Conservation (phyloP, 2,329 filamentous ascomycete species). For the Mycosphaerella sp. region DNA sequence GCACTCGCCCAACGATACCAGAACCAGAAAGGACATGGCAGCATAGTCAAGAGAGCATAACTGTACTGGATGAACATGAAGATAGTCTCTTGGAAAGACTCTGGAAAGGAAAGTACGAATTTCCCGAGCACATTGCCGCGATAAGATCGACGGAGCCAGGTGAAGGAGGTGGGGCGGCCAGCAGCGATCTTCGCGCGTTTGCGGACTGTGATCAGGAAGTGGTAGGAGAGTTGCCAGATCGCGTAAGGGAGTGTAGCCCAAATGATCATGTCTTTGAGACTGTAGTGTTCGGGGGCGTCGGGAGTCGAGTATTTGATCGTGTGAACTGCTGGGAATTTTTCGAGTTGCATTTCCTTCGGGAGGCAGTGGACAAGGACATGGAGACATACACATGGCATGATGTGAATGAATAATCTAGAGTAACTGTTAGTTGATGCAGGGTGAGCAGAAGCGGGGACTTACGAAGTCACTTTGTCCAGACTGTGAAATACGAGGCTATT, state of each 20-base stretch:
- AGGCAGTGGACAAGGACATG: slow-evolving; percentile 88
- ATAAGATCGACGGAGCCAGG: slow-evolving; percentile 90
- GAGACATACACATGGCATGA: slow-evolving; percentile 93
- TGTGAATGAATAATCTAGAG: slow-evolving; percentile 82
- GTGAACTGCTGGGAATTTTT: slow-evolving; percentile 77
- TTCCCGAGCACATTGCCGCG: slow-evolving; percentile 83
- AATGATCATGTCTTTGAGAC: slow-evolving; percentile 74
- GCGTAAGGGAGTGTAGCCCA: slow-evolving; percentile 94
- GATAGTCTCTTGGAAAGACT: slow-evolving; percentile 69
- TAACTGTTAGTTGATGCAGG: slow-evolving; percentile 2
- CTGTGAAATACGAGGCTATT: slow-evolving; percentile 98
- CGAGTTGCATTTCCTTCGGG: slow-evolving; percentile 55
- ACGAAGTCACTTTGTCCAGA: slow-evolving; percentile 92
- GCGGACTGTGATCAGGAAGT: slow-evolving; percentile 90
- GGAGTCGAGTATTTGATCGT: slow-evolving; percentile 64
- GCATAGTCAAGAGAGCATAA: slow-evolving; percentile 87
- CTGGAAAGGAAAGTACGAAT: slow-evolving; percentile 71
- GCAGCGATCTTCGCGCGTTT: slow-evolving; percentile 94
- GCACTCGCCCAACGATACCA: slow-evolving; percentile 75
- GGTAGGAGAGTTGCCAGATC: slow-evolving; percentile 87
- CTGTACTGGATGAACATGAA: slow-evolving; percentile 96
- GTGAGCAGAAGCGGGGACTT: slow-evolving; percentile 13
- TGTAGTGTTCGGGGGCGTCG: slow-evolving; percentile 68
- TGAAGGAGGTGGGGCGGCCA: slow-evolving; percentile 91
- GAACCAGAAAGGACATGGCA: slow-evolving; percentile 94